Conservation (phyloP, 345 rosid genomes). For the Dipteronia dyeriana region DNA sequence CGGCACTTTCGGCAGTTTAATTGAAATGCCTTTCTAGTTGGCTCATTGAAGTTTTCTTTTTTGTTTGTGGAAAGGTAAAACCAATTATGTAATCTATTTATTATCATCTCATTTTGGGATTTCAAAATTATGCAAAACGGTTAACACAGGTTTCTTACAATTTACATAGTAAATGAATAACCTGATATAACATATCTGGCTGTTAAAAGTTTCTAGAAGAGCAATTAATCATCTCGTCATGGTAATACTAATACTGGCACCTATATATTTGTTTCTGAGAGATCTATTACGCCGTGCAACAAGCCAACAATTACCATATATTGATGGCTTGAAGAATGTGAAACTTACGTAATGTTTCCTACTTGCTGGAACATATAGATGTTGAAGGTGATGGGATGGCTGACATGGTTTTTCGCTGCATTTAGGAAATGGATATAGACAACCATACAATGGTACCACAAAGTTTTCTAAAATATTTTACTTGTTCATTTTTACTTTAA, state of each 20-base stretch:
- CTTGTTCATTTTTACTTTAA: not conserved
- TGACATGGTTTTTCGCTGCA: conserved; percentile 98
- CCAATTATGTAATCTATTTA: not conserved
- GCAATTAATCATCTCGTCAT: too few relatives aligned
- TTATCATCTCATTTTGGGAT: not conserved
- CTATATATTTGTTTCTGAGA: not conserved
- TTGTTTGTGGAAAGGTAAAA: not conserved
- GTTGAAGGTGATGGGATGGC: conserved; percentile 99
- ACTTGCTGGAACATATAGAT: conserved; percentile 81
- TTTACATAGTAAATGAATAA: not conserved
- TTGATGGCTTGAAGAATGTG: conserved; percentile 7
- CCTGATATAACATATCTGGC: not conserved
- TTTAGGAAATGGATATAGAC: conserved; percentile 99
- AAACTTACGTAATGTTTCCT: conserved; percentile 13
- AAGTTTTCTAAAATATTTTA: not conserved
- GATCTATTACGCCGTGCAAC: conserved; percentile 7
- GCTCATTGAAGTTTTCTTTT: not conserved
- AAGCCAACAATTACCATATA: not conserved
- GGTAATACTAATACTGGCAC: too few relatives aligned
- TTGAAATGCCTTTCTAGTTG: not conserved
- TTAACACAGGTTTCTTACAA: not conserved
- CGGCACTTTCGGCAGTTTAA: conserved; percentile 11
- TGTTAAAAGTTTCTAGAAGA: not conserved
- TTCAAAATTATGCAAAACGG: not conserved
- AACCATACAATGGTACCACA: conserved; percentile 81